phyloP scores from a whole-genome alignment of 176 grass and related monocot genomes.

The Rhynchospora pubera region DNA sequence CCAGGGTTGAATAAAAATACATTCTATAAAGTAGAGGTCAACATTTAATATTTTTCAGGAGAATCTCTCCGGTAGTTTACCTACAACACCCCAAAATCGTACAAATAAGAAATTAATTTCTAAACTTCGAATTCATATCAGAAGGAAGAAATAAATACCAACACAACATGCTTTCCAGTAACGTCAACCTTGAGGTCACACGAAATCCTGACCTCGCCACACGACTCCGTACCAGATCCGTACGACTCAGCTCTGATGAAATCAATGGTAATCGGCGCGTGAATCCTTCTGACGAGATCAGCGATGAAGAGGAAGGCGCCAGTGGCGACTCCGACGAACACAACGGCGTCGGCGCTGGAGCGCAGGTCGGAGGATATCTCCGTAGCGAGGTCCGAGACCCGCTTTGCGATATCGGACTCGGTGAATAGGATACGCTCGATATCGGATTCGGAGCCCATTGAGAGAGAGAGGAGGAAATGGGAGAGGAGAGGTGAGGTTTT shows the following conservation, averaged over 20 bases:
- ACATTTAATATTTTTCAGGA: neutral
- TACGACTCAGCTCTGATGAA: slow-evolving; percentile 86
- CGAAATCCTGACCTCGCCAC: slow-evolving; percentile 49
- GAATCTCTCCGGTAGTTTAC: neutral
- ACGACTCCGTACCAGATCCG: slow-evolving; percentile 65
- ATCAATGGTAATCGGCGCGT: slow-evolving; percentile 46
- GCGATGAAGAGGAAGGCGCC: slow-evolving; percentile 81
- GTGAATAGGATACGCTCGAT: slow-evolving; percentile 45
- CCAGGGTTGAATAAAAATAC: neutral
- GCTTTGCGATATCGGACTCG: slow-evolving; percentile 41
- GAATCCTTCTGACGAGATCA: slow-evolving; percentile 69
- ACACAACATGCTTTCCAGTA: slow-evolving; percentile 65
- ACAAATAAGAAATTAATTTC: neutral
- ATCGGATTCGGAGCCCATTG: slow-evolving; percentile 53
- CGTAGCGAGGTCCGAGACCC: slow-evolving; percentile 35
- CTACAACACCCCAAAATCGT: neutral
- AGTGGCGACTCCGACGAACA: slow-evolving; percentile 52
- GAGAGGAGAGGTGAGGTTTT: neutral
- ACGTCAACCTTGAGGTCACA: slow-evolving; percentile 81
- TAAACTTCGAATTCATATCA: neutral
- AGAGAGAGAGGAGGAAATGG: neutral
- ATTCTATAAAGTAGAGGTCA: neutral
- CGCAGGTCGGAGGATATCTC: slow-evolving; percentile 51
- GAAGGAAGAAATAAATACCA: slow-evolving; percentile 33
- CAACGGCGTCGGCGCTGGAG: neutral